Evolutionary conservation across 257 asterid species (phyloP), one percentile per base, ranked within the genome.

Genomic region (Capsicum rhomboideum): DNA sequence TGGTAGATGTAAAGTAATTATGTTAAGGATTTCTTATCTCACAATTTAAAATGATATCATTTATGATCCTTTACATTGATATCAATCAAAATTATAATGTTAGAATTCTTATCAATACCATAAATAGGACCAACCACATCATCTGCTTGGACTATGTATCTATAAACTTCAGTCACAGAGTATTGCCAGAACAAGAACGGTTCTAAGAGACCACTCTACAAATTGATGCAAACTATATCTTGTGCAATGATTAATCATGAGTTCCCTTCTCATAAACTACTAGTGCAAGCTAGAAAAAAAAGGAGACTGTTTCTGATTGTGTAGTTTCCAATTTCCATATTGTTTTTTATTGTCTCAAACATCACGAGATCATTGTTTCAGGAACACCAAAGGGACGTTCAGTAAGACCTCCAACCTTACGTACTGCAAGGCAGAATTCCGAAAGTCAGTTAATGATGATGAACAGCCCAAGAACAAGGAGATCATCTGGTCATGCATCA

Each of bases 361-460:
- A 50, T 77, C 2, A 50, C 50, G 82, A 26, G 61, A 50, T 77
- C 63, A 77, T 26, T 77, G 82, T 63, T 80, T 42, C 92, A 94
- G 98, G 91, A 63, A 92, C 95, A 18, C 95, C 96, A 7, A 94
- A 74, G 80, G 93, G 92, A 83, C 88, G 91, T 58, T 82, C 91
- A 1, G 86, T 88, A 80, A 90, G 96, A 87, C 97, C 98, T 49
- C 97, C 98, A 46, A 93, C 84, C 29, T 78, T 82, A 66, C 93
- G 96, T 8, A 67, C 87, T 12, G 82, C 86, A 90, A 90, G 98
- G 88, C 88, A 89, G 90, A 89, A 88, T 71, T 91, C 99, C 0
- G 99, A 91, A 82, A 92, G 90, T 83, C 91, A 88, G 56, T 83
- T 91, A 72, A 80, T 50, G 88, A 7, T 74, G 46, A 86, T 82